A percentile compares a stretch with the other conserved stretches of the same genome.
phyloP scores from a whole-genome alignment of 1,139 yeast species.

The Yamadazyma trypodendri region DNA sequence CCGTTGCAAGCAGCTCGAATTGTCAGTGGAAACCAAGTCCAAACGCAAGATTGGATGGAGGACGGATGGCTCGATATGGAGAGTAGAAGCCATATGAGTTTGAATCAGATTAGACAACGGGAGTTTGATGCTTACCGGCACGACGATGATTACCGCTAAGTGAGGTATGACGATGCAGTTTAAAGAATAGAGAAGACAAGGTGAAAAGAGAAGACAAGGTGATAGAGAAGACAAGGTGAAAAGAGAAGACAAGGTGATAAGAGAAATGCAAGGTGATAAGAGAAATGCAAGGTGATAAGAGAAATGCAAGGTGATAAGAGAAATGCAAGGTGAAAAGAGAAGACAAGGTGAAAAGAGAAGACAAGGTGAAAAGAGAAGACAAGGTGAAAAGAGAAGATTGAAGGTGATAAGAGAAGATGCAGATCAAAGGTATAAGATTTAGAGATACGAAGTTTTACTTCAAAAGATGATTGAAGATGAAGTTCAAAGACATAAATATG shows the following conservation, averaged over 20 bases:
- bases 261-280: not conserved
- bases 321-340: too few relatives aligned
- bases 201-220: not conserved
- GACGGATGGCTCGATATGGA: not conserved
- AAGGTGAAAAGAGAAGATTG: too few relatives aligned
- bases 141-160: slow-evolving; percentile 31
- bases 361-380: too few relatives aligned
- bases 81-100: slow-evolving; percentile 8
- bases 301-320: too few relatives aligned
- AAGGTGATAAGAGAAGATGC: too few relatives aligned
- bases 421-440: too few relatives aligned
- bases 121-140: slow-evolving; percentile 42
- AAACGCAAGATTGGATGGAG: slow-evolving; percentile 36
- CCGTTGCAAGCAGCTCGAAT: slow-evolving; percentile 44
- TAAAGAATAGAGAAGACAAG: not conserved
- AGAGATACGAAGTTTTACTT: too few relatives aligned
- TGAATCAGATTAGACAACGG: slow-evolving; percentile 34
- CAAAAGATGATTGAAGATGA: too few relatives aligned
- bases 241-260: not conserved
- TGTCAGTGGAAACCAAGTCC: slow-evolving; percentile 44
- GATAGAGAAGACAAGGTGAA: not conserved
- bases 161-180: not conserved
- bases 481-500: too few relatives aligned
- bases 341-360: too few relatives aligned
- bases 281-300: not conserved